Evolutionary conservation across 352 stramenopile species (phyloP).

Genomic region (Globisporangium okanoganense): DNA sequence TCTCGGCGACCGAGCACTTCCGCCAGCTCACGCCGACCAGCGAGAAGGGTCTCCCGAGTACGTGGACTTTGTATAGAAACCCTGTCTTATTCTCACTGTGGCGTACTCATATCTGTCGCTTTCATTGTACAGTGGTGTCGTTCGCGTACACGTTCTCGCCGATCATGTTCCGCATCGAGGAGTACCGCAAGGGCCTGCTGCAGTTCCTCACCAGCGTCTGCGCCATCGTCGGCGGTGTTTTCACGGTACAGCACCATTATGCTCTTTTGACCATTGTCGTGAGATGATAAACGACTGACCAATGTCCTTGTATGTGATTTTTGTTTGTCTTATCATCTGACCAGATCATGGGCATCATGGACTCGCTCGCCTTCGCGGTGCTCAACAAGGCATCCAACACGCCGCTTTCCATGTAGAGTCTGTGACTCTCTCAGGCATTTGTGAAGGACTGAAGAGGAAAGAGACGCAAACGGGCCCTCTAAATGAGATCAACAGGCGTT

Average conservation of each 20-base stretch:
- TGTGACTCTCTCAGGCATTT: not conserved
- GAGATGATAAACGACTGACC: not conserved
- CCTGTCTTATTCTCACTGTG: slow-evolving; percentile 17
- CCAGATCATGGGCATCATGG: slow-evolving; percentile 70
- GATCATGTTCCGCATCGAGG: slow-evolving; percentile 95
- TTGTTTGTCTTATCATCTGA: not conserved
- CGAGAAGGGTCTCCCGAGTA: slow-evolving; percentile 81
- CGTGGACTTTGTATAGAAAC: slow-evolving; percentile 17
- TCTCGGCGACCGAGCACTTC: slow-evolving; percentile 97
- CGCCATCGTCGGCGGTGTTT: slow-evolving; percentile 91
- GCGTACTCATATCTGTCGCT: not conserved
- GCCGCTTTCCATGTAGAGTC: slow-evolving; percentile 33
- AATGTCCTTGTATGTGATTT: slow-evolving; percentile 1
- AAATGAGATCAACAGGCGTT: not conserved
- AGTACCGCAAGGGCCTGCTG: slow-evolving; percentile 86
- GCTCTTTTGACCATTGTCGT: not conserved
- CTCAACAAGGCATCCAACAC: slow-evolving; percentile 43
- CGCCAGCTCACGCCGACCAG: slow-evolving; percentile 81
- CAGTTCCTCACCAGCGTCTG: slow-evolving; percentile 92
- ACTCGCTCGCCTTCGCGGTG: slow-evolving; percentile 52
- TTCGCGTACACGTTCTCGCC: slow-evolving; percentile 97
- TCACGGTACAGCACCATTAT: slow-evolving; percentile 56
- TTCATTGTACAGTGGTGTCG: slow-evolving; percentile 82
- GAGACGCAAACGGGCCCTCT: not conserved
- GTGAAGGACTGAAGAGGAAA: not conserved